Conservation (phyloP, 1,284 basidiomycete species). For the Limonomyces culmigenus region DNA sequence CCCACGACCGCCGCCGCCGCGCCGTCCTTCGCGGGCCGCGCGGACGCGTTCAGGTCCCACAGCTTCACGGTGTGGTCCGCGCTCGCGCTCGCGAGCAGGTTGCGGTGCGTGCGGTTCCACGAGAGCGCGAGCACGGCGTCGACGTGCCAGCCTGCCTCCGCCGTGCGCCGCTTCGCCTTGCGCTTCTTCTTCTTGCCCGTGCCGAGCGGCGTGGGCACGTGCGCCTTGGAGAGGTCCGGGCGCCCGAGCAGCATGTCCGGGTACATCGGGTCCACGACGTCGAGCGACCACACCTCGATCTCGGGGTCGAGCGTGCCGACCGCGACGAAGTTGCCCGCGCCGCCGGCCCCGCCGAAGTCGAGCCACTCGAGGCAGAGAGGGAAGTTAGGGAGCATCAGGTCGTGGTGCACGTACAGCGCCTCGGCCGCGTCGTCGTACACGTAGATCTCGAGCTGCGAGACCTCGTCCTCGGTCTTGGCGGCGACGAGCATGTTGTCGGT, state of each 20-base stretch:
- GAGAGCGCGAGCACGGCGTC: conserved; percentile 85
- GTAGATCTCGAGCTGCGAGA: conserved; percentile 91
- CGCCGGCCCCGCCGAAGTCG: conserved; percentile 64
- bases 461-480: conserved; percentile 94
- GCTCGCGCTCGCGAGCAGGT: conserved; percentile 82
- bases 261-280: conserved; percentile 88
- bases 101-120: conserved; percentile 84
- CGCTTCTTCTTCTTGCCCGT: conserved; percentile 94
- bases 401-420: conserved; percentile 94
- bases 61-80: conserved; percentile 95
- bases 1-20: conserved; percentile 7
- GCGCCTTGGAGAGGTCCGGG: conserved; percentile 71
- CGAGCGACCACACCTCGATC: conserved; percentile 97
- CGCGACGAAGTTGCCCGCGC: conserved; percentile 70
- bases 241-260: conserved; percentile 86
- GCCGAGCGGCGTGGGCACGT: conserved; percentile 58
- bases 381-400: conserved; percentile 94
- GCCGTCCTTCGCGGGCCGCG: conserved; percentile 19
- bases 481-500: conserved; percentile 87
- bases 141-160: conserved; percentile 69
- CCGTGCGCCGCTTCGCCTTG: conserved; percentile 58
- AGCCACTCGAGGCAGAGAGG: conserved; percentile 99
- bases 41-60: conserved; percentile 82
- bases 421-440: conserved; percentile 88
- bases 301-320: conserved; percentile 96